Conservation (phyloP, 106 monocot species). For the Alisma plantagoaquatica region DNA sequence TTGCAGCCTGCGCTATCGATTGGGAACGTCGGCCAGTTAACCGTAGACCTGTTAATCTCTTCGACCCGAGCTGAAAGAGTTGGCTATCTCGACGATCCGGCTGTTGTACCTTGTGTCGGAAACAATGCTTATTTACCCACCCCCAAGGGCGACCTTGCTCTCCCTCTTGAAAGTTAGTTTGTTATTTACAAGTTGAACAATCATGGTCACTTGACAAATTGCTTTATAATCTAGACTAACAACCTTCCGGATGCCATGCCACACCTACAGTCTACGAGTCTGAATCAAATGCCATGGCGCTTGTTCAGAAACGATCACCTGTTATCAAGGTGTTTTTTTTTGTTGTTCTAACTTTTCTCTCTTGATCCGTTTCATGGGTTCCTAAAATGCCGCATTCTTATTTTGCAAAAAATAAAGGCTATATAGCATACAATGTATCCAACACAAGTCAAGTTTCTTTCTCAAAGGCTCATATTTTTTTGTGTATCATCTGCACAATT, state of each 20-base stretch:
- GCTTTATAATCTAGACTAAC: neutral
- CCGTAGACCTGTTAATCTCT: constrained; percentile 75
- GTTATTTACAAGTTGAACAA: neutral
- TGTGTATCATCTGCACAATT: no score
- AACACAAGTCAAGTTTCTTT: no score
- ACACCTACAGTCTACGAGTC: constrained; percentile 19
- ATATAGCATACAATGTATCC: no score
- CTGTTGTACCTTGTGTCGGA: constrained; percentile 85
- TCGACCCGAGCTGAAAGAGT: constrained; percentile 47
- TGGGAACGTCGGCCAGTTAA: constrained; percentile 91
- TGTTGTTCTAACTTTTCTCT: neutral
- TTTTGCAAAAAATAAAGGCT: no score
- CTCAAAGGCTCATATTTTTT: no score
- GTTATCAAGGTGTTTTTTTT: constrained; percentile 9
- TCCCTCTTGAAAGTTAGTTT: constrained; percentile 72
- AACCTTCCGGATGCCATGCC: neutral
- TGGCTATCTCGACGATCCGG: constrained; percentile 78
- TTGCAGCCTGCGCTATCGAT: constrained; percentile 82
- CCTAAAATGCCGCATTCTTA: no score
- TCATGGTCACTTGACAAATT: neutral
- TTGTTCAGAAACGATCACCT: constrained; percentile 25
- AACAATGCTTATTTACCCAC: constrained; percentile 79
- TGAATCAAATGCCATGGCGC: constrained; percentile 2
- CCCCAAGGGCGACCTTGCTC: constrained; percentile 58
- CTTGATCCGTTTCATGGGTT: no score